These are phyloP conservation scores for Astrothelium macrocarpum DNA, from an alignment of 495 filamentous ascomycete species.

Conservation along the genomic window DNA sequence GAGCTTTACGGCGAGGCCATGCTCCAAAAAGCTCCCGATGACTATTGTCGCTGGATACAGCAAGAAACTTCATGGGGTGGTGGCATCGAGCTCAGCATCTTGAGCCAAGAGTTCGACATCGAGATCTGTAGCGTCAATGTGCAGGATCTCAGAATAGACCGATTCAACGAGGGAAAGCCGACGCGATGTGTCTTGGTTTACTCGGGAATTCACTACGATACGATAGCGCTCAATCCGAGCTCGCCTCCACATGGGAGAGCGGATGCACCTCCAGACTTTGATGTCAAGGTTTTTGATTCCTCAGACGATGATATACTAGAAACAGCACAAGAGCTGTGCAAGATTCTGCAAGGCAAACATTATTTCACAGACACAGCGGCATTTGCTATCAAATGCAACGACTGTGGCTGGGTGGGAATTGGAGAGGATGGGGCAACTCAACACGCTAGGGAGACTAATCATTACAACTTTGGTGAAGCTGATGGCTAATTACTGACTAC, in stretches of 20 bases:
- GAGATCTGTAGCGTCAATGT: conserved; percentile 85
- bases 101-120: conserved; percentile 75
- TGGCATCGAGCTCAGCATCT: conserved; percentile 75
- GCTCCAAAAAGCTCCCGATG: conserved; percentile 56
- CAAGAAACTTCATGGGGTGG: conserved; percentile 82
- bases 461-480: conserved; percentile 65
- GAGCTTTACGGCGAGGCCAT: conserved; percentile 64
- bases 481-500: conserved; percentile 19
- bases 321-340: conserved; percentile 63
- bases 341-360: conserved; percentile 56
- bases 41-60: conserved; percentile 80
- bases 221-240: conserved; percentile 64
- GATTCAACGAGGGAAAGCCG: conserved; percentile 67
- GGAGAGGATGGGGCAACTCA: conserved; percentile 62
- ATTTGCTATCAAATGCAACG: conserved; percentile 74
- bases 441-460: conserved; percentile 58
- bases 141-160: conserved; percentile 55
- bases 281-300: conserved; percentile 68
- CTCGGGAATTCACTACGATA: conserved; percentile 91
- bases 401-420: conserved; percentile 59
- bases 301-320: conserved; percentile 58
- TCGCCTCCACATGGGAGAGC: conserved; percentile 48
- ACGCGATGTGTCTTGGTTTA: conserved; percentile 78
- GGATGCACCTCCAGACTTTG: conserved; percentile 55
- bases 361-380: conserved; percentile 87